Conservation (phyloP, 768 basidiomycete genomes). For the Boletus speciosus region DNA sequence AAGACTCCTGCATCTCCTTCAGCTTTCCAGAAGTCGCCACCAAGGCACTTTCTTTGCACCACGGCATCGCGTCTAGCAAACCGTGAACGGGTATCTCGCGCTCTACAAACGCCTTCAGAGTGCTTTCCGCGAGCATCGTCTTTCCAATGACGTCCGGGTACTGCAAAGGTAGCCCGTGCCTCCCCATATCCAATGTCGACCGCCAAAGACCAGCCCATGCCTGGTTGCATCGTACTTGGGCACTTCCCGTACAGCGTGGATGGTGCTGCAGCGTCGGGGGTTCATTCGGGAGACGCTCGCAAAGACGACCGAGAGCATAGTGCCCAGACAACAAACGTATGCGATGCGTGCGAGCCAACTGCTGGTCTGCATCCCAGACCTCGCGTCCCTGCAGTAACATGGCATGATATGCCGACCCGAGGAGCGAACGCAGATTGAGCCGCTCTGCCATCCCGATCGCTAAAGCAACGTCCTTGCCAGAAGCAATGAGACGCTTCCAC, state of each 20-base stretch:
- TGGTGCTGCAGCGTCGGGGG: constrained; percentile 44
- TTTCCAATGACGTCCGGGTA: constrained; percentile 44
- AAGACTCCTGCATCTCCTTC: constrained; percentile 44
- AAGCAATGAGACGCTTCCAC: constrained; percentile 48
- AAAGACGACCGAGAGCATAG: constrained; percentile 44
- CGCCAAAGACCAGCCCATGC: constrained; percentile 47
- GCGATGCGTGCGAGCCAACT: constrained; percentile 46
- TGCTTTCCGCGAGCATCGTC: constrained; percentile 46
- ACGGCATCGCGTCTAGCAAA: constrained; percentile 40
- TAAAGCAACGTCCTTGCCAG: constrained; percentile 43
- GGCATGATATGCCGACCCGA: constrained; percentile 49
- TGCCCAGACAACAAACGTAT: constrained; percentile 52
- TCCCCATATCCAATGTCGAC: constrained; percentile 37
- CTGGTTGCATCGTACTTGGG: constrained; percentile 41
- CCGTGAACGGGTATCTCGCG: constrained; percentile 40
- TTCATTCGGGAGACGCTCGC: constrained; percentile 41
- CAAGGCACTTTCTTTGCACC: constrained; percentile 43
- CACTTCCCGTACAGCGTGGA: constrained; percentile 37
- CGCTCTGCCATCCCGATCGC: constrained; percentile 48
- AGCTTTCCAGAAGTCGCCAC: constrained; percentile 41
- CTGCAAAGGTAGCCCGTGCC: constrained; percentile 39
- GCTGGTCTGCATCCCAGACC: constrained; percentile 45
- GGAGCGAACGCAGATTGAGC: constrained; percentile 42
- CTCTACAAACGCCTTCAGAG: constrained; percentile 44
- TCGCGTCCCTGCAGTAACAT: constrained; percentile 51